Evolutionary conservation across 202 grass and related monocot species (phyloP).

Genomic region (Zoysia matrella): DNA sequence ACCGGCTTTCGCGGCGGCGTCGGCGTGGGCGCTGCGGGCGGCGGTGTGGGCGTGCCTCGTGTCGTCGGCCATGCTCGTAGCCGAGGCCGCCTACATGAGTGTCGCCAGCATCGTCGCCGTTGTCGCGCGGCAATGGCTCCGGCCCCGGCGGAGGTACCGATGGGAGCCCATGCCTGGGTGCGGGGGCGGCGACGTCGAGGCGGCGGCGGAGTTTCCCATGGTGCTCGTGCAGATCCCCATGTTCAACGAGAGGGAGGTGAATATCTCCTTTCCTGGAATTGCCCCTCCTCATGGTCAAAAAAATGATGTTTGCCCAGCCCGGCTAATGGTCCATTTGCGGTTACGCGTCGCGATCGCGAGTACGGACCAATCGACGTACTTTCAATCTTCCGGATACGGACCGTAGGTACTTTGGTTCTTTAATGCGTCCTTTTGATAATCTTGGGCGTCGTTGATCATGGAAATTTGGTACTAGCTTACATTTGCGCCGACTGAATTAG

Average conservation of each 20-base stretch:
- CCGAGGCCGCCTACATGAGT: slow-evolving; percentile 79
- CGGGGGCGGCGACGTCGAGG: slow-evolving; percentile 23
- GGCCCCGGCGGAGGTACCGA: slow-evolving; percentile 46
- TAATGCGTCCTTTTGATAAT: not conserved
- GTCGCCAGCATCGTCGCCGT: slow-evolving; percentile 58
- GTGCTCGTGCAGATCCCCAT: slow-evolving; percentile 96
- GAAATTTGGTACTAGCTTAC: not conserved
- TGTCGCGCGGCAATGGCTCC: slow-evolving; percentile 41
- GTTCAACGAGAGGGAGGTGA: slow-evolving; percentile 84
- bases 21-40: slow-evolving; percentile 44
- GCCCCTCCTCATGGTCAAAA: not conserved
- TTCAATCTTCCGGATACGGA: slow-evolving; percentile 2
- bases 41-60: slow-evolving; percentile 65
- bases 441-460: not conserved
- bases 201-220: slow-evolving; percentile 53
- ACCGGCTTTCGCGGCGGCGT: slow-evolving; percentile 43
- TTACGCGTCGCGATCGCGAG: slow-evolving; percentile 8
- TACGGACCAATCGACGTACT: not conserved
- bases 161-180: slow-evolving; percentile 56
- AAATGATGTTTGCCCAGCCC: not conserved
- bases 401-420: not conserved
- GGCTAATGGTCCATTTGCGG: not conserved
- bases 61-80: slow-evolving; percentile 79
- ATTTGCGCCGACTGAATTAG: not conserved
- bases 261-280: not conserved